Percentiles rank a stretch among this genome's conserved stretches.
Conservation (phyloP, 441 rosid genomes). For the Brassica balearica region DNA sequence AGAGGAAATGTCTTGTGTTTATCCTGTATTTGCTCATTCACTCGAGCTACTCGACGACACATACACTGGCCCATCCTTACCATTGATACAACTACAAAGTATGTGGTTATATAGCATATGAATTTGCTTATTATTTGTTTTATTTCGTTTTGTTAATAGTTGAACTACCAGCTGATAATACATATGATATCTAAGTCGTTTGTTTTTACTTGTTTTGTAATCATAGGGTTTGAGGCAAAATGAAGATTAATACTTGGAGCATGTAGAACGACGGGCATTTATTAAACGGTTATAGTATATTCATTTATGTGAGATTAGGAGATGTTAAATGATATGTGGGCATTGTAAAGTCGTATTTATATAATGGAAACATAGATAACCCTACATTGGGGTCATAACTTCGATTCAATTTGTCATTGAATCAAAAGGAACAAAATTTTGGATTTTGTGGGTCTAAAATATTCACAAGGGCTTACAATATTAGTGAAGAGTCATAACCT, state of each 20-base stretch:
- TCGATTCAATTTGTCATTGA: conserved; percentile 26
- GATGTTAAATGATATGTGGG: background rate
- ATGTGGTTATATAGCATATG: conserved; percentile 6
- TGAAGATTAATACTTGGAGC: conserved; percentile 2
- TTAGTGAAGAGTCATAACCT: conserved; percentile 37
- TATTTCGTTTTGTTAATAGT: background rate
- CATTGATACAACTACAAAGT: background rate
- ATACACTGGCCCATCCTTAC: conserved; percentile 3
- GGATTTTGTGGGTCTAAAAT: conserved; percentile 40
- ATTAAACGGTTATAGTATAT: background rate
- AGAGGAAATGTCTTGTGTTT: conserved; percentile 2
- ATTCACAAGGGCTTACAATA: conserved; percentile 22
- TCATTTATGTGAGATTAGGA: background rate
- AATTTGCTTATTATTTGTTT: background rate
- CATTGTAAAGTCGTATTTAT: conserved; percentile 19
- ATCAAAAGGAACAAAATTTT: conserved; percentile 30
- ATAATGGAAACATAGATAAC: conserved; percentile 34
- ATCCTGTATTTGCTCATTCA: background rate
- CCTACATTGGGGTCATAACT: conserved; percentile 34
- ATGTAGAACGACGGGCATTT: background rate
- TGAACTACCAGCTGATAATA: background rate
- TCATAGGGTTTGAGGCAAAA: background rate
- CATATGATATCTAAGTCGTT: background rate
- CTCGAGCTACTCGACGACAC: background rate
- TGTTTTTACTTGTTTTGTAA: background rate